A percentile compares a stretch with the other conserved stretches of the same genome.
These are phyloP conservation scores for Conidiobolus incongruus DNA, from an alignment of 371 early-diverging fungal genomes.

Conservation along the genomic window DNA sequence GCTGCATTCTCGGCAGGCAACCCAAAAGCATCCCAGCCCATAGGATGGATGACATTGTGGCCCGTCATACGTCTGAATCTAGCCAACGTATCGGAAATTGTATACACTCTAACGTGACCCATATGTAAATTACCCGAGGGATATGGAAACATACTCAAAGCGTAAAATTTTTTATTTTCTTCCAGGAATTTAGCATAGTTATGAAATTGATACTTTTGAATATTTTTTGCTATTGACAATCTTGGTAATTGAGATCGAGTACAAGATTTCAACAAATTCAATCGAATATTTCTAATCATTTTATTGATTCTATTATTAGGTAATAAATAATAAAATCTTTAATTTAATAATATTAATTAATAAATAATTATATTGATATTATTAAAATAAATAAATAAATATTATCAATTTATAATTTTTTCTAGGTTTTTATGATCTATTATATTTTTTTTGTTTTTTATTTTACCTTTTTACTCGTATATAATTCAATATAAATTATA, in stretches of 20 bases:
- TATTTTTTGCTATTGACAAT: background rate
- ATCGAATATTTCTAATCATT: too few species aligned
- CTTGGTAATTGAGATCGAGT: background rate
- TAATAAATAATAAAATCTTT: too few species aligned
- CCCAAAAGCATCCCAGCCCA: constrained; percentile 99
- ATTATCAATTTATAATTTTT: too few species aligned
- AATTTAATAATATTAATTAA: too few species aligned
- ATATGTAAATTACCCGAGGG: constrained; percentile 83
- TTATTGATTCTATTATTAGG: too few species aligned
- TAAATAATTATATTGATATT: too few species aligned
- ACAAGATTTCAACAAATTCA: too few species aligned
- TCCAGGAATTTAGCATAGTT: background rate
- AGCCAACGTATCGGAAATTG: constrained; percentile 70
- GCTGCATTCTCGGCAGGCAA: constrained; percentile 98
- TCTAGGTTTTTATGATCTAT: too few species aligned
- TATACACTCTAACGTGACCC: constrained; percentile 88
- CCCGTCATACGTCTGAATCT: constrained; percentile 56
- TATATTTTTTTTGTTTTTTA: too few species aligned
- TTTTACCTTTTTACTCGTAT: too few species aligned
- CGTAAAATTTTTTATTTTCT: constrained; percentile 32
- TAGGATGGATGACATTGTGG: constrained; percentile 64
- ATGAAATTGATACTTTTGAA: background rate
- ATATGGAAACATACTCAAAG: constrained; percentile 88
- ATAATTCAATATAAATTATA: too few species aligned
- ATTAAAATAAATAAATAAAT: too few species aligned